These are phyloP conservation scores for Pugionium cornutum DNA, from an alignment of 345 rosid species.

Conservation along the genomic window DNA sequence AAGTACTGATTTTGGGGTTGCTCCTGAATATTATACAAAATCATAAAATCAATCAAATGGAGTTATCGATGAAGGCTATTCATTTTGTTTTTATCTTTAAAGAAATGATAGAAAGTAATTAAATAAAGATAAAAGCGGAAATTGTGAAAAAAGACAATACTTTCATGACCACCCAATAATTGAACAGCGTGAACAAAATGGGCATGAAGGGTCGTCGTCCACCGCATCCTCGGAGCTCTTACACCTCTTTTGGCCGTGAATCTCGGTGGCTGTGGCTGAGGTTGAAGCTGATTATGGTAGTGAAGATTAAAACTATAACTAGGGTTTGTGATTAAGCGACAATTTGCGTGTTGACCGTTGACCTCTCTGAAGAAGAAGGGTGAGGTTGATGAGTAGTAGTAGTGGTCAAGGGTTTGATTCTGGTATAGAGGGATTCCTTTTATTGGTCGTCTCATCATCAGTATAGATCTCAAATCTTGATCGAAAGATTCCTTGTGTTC, in stretches of 20 bases:
- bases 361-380: constrained; percentile 36
- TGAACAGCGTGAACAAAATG: constrained; percentile 99
- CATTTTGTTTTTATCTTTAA: not conserved
- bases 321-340: constrained; percentile 32
- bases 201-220: constrained; percentile 97
- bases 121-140: not conserved
- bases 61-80: not conserved
- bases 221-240: constrained; percentile 90
- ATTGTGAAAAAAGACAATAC: constrained; percentile 48
- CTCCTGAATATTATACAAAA: constrained; percentile 50
- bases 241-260: constrained; percentile 53
- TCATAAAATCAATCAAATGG: constrained; percentile 1
- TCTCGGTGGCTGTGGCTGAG: constrained; percentile 53
- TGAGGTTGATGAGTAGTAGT: constrained; percentile 22
- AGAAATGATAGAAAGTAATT: not conserved
- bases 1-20: constrained; percentile 97
- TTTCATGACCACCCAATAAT: constrained; percentile 98
- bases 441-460: constrained; percentile 69
- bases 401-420: constrained; percentile 43
- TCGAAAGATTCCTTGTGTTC: constrained; percentile 22
- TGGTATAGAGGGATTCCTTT: constrained; percentile 86
- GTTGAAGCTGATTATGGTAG: constrained; percentile 30
- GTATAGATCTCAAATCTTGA: constrained; percentile 62
- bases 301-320: constrained; percentile 28
- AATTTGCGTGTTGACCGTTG: constrained; percentile 29